Percentiles rank a stretch among this genome's conserved stretches.
These are phyloP conservation scores for Pseudogymnoascus sp. DNA, from an alignment of 2,329 filamentous ascomycete species.

Conservation along the genomic window DNA sequence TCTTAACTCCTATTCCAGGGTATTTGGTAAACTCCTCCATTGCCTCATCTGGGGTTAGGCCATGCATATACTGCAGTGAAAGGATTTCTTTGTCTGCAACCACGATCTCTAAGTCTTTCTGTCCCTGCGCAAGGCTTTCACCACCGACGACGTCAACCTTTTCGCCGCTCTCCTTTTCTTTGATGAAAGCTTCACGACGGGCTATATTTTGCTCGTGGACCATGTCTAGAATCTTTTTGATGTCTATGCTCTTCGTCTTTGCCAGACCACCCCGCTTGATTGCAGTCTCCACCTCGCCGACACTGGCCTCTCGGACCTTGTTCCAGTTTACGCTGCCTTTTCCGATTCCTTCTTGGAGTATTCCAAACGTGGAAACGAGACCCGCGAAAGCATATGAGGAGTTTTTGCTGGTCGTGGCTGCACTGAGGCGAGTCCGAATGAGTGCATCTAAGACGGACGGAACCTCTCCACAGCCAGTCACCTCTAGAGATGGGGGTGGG, in stretches of 20 bases:
- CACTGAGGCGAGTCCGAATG: constrained; percentile 46
- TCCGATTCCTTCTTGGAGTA: constrained; percentile 54
- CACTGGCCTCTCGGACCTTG: constrained; percentile 52
- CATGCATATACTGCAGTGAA: constrained; percentile 45
- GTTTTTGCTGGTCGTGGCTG: constrained; percentile 41
- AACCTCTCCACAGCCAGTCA: constrained; percentile 60
- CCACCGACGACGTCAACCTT: constrained; percentile 39
- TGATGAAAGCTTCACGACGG: constrained; percentile 43
- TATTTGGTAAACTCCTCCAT: constrained; percentile 45
- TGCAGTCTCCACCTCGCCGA: constrained; percentile 57
- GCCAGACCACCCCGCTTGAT: constrained; percentile 67
- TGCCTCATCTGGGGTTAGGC: constrained; percentile 38
- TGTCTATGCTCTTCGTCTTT: constrained; percentile 61
- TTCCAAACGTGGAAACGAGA: constrained; percentile 57
- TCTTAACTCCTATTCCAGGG: constrained; percentile 51
- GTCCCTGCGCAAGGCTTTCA: constrained; percentile 34
- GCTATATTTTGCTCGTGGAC: constrained; percentile 60
- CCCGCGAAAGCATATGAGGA: constrained; percentile 61
- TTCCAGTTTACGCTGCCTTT: constrained; percentile 72
- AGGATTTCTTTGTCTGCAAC: constrained; percentile 52
- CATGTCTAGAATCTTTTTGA: constrained; percentile 66
- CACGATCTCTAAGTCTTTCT: constrained; percentile 51
- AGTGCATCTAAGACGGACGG: constrained; percentile 48
- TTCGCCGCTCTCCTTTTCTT: constrained; percentile 35
- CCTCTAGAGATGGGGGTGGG: constrained; percentile 60